A percentile compares a stretch with the other conserved stretches of the same genome.
Evolutionary conservation across 2,329 filamentous ascomycete species (phyloP).

Genomic region (Remersonia thermophila): DNA sequence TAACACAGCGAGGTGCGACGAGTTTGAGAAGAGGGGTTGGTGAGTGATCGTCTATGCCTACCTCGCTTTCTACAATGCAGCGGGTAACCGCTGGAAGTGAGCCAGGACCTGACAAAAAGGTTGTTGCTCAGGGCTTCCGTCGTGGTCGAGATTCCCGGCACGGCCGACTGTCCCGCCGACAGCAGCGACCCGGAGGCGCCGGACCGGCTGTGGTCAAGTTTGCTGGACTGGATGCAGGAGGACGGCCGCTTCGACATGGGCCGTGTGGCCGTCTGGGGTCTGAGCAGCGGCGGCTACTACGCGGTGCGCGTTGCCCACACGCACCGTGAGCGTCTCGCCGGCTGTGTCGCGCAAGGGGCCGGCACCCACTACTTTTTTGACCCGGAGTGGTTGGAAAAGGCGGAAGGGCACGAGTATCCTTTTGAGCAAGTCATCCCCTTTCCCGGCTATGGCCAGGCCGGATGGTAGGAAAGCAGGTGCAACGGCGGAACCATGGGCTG

Average conservation of each 20-base stretch:
- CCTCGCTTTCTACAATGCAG: too few species aligned
- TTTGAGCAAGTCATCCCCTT: slow-evolving; percentile 31
- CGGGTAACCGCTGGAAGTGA: too few species aligned
- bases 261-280: slow-evolving; percentile 49
- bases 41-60: too few species aligned
- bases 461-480: too few species aligned
- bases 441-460: too few species aligned
- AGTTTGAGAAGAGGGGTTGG: slow-evolving; percentile 51
- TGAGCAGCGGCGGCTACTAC: slow-evolving; percentile 57
- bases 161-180: slow-evolving; percentile 55
- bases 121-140: slow-evolving; percentile 33
- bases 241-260: slow-evolving; percentile 42
- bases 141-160: slow-evolving; percentile 53
- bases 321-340: slow-evolving; percentile 41
- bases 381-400: slow-evolving; percentile 45
- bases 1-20: slow-evolving; percentile 47
- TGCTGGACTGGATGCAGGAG: slow-evolving; percentile 46
- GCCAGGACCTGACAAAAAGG: too few species aligned
- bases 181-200: slow-evolving; percentile 44
- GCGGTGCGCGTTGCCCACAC: slow-evolving; percentile 56
- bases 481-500: background rate
- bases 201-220: slow-evolving; percentile 50
- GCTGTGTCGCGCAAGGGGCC: slow-evolving; percentile 50
- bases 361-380: slow-evolving; percentile 51
- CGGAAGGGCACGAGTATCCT: slow-evolving; percentile 55